Evolutionary conservation across 371 early-diverging fungal genomes (phyloP), one percentile per base, ranked within the genome.

Genomic region (Haplosporangium sp.): DNA sequence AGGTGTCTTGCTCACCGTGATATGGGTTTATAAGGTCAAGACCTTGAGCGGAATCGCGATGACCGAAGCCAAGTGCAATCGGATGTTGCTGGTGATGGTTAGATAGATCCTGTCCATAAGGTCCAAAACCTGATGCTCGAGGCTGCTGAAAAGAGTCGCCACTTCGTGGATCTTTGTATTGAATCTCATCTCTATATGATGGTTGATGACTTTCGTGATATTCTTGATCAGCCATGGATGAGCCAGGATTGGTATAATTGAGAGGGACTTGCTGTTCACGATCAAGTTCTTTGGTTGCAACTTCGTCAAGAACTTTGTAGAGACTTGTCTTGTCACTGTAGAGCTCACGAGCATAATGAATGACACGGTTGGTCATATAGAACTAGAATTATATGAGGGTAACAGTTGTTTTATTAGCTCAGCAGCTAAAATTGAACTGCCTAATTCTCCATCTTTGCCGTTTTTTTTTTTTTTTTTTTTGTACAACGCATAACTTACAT

Each of bases 251-350:
- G 48, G 82, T 81, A 27, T 81, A 69, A 66, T 74, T 75, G 48
- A 81, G 75, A 27, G 82, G 82, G 52, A 81, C 75, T 60, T 81
- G 82, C 50, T 81, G 82, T 52, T 81, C 82, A 15, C 82, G 72
- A 35, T 77, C 77, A 0, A 77, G 66, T n/a, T 77, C 77, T 63
- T 72, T 77, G 19, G 63, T 52, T 4, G 77, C 77, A 5, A 69
- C 77, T 56, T 77, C 72, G 58, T 73, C 69, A 44, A 77, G 19
- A 13, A 77, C 73, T 45, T 81, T 81, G 72, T 81, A 81, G 20
- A 72, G 68, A 37, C 69, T 60, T 35, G 71, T 71, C 55, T 65
- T 67, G 9, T 68, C 72, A 1, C 35, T 62, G 68, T 75, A 81
- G 20, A 81, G 61, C 61, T 81, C 82, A 48, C 82, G 75, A 11